These are phyloP conservation scores for Trametes versicolor DNA, from an alignment of 1,284 basidiomycete species.

Conservation along the genomic window DNA sequence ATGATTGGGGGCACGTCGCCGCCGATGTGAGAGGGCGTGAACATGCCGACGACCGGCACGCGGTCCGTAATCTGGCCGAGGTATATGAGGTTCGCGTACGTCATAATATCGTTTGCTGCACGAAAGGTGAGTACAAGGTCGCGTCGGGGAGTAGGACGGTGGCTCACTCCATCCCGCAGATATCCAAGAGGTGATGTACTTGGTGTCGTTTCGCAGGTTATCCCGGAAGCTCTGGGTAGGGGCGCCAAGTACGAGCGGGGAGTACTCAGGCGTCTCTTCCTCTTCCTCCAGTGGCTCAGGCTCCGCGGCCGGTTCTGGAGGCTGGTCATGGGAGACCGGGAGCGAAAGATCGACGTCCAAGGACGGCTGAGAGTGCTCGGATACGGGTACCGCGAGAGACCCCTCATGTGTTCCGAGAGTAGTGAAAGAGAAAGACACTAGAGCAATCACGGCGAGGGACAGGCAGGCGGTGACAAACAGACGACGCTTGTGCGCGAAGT, in stretches of 20 bases:
- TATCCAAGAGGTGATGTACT: constrained; percentile 76
- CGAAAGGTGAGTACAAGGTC: constrained; percentile 15
- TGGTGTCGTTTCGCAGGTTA: constrained; percentile 63
- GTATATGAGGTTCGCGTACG: constrained; percentile 77
- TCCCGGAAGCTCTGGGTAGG: constrained; percentile 67
- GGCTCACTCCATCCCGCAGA: constrained; percentile 75
- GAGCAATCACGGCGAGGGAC: constrained; percentile 47
- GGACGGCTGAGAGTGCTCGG: constrained; percentile 40
- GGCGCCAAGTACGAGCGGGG: constrained; percentile 51
- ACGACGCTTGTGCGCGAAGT: constrained; percentile 36
- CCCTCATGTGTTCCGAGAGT: constrained; percentile 15
- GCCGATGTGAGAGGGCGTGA: constrained; percentile 73
- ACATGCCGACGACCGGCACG: constrained; percentile 70
- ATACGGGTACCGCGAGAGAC: constrained; percentile 17
- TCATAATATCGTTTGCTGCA: constrained; percentile 76
- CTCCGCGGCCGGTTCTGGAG: constrained; percentile 29
- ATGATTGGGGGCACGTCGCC: constrained; percentile 48
- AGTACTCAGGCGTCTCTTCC: constrained; percentile 32
- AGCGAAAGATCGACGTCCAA: constrained; percentile 7
- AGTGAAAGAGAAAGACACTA: constrained; percentile 42
- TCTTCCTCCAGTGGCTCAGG: constrained; percentile 7
- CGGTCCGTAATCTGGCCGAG: constrained; percentile 70
- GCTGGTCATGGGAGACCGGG: constrained; percentile 35
- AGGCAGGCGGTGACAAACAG: constrained; percentile 38
- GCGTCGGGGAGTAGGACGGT: background rate